Base-by-base conservation (phyloP, 129 eudicot genomes). In the Solidago caesia region DNA sequence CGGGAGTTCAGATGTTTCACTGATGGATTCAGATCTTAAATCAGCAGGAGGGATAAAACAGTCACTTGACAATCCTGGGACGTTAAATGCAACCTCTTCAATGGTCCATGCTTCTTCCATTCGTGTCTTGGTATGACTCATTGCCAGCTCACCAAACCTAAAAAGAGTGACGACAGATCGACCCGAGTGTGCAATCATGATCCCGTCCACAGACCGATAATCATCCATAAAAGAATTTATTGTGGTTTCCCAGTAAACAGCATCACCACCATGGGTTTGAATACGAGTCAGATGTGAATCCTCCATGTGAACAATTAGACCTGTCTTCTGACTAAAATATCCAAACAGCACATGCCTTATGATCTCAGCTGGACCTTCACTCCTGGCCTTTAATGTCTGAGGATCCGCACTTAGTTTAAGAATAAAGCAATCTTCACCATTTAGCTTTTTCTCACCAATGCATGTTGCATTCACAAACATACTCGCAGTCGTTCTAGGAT, bases 21-120 rank as follows among this genome's bases (percentile, higher is more conserved):
- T 76, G 39, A 91, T 51, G 2, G 97, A 85, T 4, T 82, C 83
- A 6, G 85, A 81, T 79, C 77, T 85, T 74, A 91, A 65, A 21
- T 91, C 97, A 44, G 96, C 88, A 12, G 97, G 97, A 64, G 97
- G 97, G 72, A 91, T 88, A 77, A 91, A 91, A 82, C 97, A 91
- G 83, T 91, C 97, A 5, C 75, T 52, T 44, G 97, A 91, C 75
- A 91, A 64, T 7, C 97, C 97, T 11, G 96, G 97, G 14, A 91
- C 87, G 10, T 91, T 91, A 63, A 91, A 91, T 0, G 92, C 97
- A 11, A 91, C 96, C 69, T 91, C 97, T 72, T 88, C 96, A 58
- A 91, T 91, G 48, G 90, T 91, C 97, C 97, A 91, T 49, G 83
- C 87, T 84, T 91, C 97, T 77, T 91, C 97, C 97, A 91, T 91